These are phyloP conservation scores for Microbotryum saponariae DNA, from an alignment of 1,284 basidiomycete species.

Conservation along the genomic window DNA sequence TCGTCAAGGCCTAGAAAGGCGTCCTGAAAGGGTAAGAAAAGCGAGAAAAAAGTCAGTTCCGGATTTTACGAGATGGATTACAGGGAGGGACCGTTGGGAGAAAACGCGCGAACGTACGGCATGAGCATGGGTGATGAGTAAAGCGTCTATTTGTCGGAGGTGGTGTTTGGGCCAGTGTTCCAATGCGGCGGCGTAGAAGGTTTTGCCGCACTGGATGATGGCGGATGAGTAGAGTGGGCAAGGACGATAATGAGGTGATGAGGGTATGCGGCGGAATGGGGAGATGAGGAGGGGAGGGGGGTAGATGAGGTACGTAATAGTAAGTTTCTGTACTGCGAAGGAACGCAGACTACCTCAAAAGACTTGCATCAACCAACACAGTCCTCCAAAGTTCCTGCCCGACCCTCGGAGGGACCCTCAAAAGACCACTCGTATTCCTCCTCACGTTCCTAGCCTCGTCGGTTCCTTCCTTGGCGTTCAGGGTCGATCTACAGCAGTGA, in stretches of 20 bases:
- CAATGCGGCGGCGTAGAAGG: slow-evolving; percentile 62
- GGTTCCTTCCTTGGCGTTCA: slow-evolving; percentile 41
- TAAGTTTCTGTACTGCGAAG: too few relatives aligned
- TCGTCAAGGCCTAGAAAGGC: slow-evolving; percentile 79
- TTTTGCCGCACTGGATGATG: slow-evolving; percentile 55
- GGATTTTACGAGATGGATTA: neutral
- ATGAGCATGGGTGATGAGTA: slow-evolving; percentile 63
- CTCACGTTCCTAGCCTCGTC: slow-evolving; percentile 54
- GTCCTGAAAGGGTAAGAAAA: slow-evolving; percentile 1
- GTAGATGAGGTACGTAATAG: too few relatives aligned
- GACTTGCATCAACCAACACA: slow-evolving; percentile 55
- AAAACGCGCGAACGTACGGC: slow-evolving; percentile 15
- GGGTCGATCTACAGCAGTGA: slow-evolving; percentile 32
- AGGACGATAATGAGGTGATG: neutral
- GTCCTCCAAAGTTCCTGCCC: slow-evolving; percentile 16
- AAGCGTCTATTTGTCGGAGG: slow-evolving; percentile 63
- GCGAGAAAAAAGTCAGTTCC: neutral
- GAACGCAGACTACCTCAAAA: neutral
- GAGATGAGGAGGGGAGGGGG: too few relatives aligned
- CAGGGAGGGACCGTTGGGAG: neutral
- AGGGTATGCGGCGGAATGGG: too few relatives aligned
- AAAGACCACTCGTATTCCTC: slow-evolving; percentile 62
- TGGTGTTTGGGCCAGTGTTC: slow-evolving; percentile 73
- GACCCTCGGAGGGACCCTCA: slow-evolving; percentile 35
- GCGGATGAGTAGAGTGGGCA: neutral